phyloP scores from a whole-genome alignment of 1,284 basidiomycete species.

The Puccinia triticina region DNA sequence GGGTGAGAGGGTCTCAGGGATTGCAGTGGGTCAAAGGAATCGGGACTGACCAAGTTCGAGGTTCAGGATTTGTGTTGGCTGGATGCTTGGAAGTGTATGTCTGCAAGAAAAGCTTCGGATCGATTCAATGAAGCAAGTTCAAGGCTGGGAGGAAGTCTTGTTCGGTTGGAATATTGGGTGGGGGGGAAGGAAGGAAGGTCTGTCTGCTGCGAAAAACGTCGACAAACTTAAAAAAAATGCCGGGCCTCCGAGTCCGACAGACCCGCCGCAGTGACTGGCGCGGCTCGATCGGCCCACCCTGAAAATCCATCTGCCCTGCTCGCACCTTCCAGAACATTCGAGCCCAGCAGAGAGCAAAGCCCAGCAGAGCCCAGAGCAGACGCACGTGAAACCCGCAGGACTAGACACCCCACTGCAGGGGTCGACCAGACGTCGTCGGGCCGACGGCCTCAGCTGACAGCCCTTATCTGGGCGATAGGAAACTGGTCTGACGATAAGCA shows the following conservation, averaged over 20 bases:
- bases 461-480: too few relatives aligned
- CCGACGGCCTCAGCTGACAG: too few relatives aligned
- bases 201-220: not conserved
- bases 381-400: too few relatives aligned
- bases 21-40: not conserved
- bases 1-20: not conserved
- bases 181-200: not conserved
- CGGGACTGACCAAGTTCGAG: constrained; percentile 16
- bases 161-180: not conserved
- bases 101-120: not conserved
- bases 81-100: not conserved
- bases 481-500: too few relatives aligned
- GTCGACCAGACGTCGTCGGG: too few relatives aligned
- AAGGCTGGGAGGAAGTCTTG: not conserved
- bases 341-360: too few relatives aligned
- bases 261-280: not conserved
- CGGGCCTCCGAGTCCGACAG: not conserved
- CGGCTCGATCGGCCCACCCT: not conserved
- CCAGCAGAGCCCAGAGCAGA: too few relatives aligned
- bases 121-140: not conserved
- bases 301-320: not conserved
- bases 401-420: too few relatives aligned
- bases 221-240: not conserved
- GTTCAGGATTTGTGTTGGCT: not conserved
- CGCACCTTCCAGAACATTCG: constrained; percentile 19